Percentiles rank a stretch among this genome's conserved stretches.
These are phyloP conservation scores for Homolaphlyctis polyrhiza DNA, from an alignment of 371 early-diverging fungal species.

Conservation along the genomic window DNA sequence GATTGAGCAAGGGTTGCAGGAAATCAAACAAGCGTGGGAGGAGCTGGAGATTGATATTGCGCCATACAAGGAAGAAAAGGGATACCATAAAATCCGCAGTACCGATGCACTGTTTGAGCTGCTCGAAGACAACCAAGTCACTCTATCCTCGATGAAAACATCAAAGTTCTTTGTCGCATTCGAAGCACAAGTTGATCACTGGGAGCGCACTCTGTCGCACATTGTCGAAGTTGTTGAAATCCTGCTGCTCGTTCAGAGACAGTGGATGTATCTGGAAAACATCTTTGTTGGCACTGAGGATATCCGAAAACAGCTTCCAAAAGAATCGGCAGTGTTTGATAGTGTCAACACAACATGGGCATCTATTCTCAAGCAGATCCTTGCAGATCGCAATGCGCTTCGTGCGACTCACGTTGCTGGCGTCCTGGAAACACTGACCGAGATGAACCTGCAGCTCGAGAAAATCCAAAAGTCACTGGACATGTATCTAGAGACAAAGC, in stretches of 20 bases:
- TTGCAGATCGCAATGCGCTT: constrained; percentile 34
- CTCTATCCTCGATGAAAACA: constrained; percentile 49
- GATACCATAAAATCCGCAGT: constrained; percentile 43
- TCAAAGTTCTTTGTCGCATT: constrained; percentile 50
- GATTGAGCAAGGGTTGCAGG: constrained; percentile 42
- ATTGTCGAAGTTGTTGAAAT: constrained; percentile 47
- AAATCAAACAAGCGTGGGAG: constrained; percentile 42
- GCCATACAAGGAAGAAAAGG: constrained; percentile 48
- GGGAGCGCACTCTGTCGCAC: constrained; percentile 46
- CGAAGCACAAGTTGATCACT: constrained; percentile 42
- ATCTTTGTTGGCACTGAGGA: constrained; percentile 56
- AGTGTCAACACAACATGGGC: constrained; percentile 39
- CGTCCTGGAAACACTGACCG: constrained; percentile 36
- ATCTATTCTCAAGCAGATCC: constrained; percentile 27
- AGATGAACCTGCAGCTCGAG: constrained; percentile 50
- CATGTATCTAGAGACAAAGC: constrained; percentile 53
- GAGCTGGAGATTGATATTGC: constrained; percentile 44
- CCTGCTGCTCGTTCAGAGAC: constrained; percentile 45
- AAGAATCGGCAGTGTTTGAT: constrained; percentile 50
- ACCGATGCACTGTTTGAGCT: constrained; percentile 48
- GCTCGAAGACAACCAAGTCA: constrained; percentile 54
- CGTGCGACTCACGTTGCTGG: constrained; percentile 34
- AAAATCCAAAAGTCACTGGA: constrained; percentile 53
- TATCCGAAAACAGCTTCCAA: constrained; percentile 53
- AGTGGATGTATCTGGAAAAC: constrained; percentile 56